These are phyloP conservation scores for Aspergillus tanneri DNA, from an alignment of 2,329 filamentous ascomycete genomes.

Conservation along the genomic window DNA sequence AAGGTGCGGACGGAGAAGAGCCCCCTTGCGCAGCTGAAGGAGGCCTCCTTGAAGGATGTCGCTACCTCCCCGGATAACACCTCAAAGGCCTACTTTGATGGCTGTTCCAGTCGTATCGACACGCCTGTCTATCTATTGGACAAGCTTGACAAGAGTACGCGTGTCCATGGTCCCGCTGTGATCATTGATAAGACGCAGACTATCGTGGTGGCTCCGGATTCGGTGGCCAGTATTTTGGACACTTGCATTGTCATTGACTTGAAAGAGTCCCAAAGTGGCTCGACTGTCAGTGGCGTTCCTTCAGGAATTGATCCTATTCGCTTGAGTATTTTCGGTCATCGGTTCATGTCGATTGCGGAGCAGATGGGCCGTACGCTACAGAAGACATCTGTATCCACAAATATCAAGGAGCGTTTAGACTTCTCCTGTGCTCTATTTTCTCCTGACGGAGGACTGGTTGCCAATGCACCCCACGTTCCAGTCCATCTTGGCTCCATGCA, in stretches of 20 bases:
- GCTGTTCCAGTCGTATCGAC: slow-evolving; percentile 28
- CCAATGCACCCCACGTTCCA: slow-evolving; percentile 69
- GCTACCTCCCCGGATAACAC: slow-evolving; percentile 54
- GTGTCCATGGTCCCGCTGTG: slow-evolving; percentile 68
- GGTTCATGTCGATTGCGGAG: slow-evolving; percentile 61
- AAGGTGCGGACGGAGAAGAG: slow-evolving; percentile 62
- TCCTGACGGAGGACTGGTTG: slow-evolving; percentile 68
- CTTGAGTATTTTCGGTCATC: slow-evolving; percentile 56
- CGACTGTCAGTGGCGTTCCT: slow-evolving; percentile 16
- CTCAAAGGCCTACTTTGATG: slow-evolving; percentile 40
- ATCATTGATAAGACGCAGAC: slow-evolving; percentile 75
- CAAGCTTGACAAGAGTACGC: slow-evolving; percentile 34
- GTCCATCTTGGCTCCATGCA: slow-evolving; percentile 82
- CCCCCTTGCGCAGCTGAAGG: slow-evolving; percentile 65
- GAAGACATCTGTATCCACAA: slow-evolving; percentile 58
- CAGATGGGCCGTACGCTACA: slow-evolving; percentile 60
- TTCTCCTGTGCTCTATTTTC: slow-evolving; percentile 83
- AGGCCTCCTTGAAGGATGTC: slow-evolving; percentile 55
- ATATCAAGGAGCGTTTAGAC: slow-evolving; percentile 83
- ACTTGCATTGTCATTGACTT: slow-evolving; percentile 90
- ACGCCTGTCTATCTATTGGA: slow-evolving; percentile 40
- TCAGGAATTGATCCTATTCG: slow-evolving; percentile 51
- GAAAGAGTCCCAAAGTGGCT: slow-evolving; percentile 49
- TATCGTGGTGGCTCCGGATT: slow-evolving; percentile 79
- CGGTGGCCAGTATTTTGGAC: slow-evolving; percentile 73